Percentiles rank a stretch among this genome's conserved stretches.
These are phyloP conservation scores for Sinapis alba DNA, from an alignment of 441 rosid species.

Conservation along the genomic window DNA sequence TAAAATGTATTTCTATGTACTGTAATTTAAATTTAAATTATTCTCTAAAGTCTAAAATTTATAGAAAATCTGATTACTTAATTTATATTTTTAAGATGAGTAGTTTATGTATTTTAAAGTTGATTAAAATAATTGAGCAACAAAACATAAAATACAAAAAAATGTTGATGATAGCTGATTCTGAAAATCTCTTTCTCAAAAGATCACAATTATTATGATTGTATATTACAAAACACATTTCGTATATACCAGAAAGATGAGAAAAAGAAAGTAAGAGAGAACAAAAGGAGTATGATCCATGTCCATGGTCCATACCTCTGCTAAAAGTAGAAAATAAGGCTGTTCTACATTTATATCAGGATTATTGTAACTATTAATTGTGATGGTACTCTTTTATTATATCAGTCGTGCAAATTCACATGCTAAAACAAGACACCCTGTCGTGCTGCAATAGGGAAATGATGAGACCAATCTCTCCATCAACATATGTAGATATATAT, in stretches of 20 bases:
- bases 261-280: constrained; percentile 4
- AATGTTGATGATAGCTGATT: background rate
- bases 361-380: constrained; percentile 10
- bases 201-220: background rate
- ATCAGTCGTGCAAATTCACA: constrained; percentile 32
- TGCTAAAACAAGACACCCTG: constrained; percentile 32
- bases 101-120: background rate
- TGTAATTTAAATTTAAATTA: background rate
- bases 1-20: background rate
- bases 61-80: background rate
- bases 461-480: constrained; percentile 37
- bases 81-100: background rate
- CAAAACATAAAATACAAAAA: background rate
- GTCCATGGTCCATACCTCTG: constrained; percentile 5
- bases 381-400: background rate
- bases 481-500: background rate
- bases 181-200: constrained; percentile 1
- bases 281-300: constrained; percentile 3
- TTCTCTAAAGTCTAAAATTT: background rate
- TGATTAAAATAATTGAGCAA: background rate
- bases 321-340: constrained; percentile 29
- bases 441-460: constrained; percentile 29
- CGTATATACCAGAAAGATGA: background rate
- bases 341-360: constrained; percentile 16
- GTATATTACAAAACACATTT: background rate